Evolutionary conservation across 2,329 filamentous ascomycete species (phyloP).

Genomic region (Fusarium sambucinum): DNA sequence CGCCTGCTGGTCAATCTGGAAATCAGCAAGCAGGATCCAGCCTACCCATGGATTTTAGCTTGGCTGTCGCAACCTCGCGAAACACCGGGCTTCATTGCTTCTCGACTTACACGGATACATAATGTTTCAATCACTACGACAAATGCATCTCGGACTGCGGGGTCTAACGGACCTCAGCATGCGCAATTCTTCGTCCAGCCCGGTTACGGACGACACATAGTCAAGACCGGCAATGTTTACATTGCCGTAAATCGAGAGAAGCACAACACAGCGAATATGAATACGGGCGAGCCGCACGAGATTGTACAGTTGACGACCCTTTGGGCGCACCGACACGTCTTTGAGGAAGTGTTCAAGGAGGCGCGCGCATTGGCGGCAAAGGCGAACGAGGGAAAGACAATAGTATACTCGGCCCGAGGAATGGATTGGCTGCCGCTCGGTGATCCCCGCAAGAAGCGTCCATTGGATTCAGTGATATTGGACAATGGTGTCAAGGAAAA

Average conservation of each 20-base stretch:
- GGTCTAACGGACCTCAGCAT: slow-evolving; percentile 73
- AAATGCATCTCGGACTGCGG: slow-evolving; percentile 70
- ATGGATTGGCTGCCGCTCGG: slow-evolving; percentile 89
- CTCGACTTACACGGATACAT: slow-evolving; percentile 69
- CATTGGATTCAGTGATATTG: slow-evolving; percentile 87
- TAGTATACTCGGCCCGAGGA: slow-evolving; percentile 87
- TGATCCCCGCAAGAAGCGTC: slow-evolving; percentile 85
- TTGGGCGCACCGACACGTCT: slow-evolving; percentile 88
- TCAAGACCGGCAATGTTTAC: slow-evolving; percentile 88
- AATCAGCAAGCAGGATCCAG: slow-evolving; percentile 92
- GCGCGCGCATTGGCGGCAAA: slow-evolving; percentile 83
- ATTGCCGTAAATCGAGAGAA: slow-evolving; percentile 89
- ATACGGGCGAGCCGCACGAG: slow-evolving; percentile 91
- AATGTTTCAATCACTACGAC: slow-evolving; percentile 69
- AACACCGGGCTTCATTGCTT: slow-evolving; percentile 68
- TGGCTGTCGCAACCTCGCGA: slow-evolving; percentile 91
- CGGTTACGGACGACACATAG: slow-evolving; percentile 87
- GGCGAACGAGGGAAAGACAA: slow-evolving; percentile 90
- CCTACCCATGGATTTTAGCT: slow-evolving; percentile 92
- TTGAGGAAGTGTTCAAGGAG: slow-evolving; percentile 89
- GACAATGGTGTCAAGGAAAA: slow-evolving; percentile 85
- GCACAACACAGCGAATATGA: slow-evolving; percentile 82
- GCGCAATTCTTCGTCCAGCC: slow-evolving; percentile 91
- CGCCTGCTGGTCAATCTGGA: slow-evolving; percentile 95
- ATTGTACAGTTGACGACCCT: slow-evolving; percentile 92